Conservation (phyloP, 2,329 filamentous ascomycete genomes). For the Colletotrichum cereale region DNA sequence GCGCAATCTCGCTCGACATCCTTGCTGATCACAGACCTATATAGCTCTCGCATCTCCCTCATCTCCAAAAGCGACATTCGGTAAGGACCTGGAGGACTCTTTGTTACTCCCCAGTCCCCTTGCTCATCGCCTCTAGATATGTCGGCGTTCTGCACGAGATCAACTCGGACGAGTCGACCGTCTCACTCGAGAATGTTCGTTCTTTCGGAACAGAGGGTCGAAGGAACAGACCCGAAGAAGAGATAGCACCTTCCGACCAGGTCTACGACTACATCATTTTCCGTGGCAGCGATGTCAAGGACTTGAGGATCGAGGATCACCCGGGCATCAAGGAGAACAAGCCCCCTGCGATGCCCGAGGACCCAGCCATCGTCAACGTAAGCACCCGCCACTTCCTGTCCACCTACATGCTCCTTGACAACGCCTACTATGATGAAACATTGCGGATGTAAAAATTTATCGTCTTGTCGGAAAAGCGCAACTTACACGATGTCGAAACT, state of each 20-base stretch:
- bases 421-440: constrained; percentile 81
- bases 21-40: constrained; percentile 27
- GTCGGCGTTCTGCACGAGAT: constrained; percentile 97
- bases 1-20: constrained; percentile 26
- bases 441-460: constrained; percentile 93
- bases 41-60: constrained; percentile 91
- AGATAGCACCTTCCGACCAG: constrained; percentile 85
- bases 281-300: constrained; percentile 97
- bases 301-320: constrained; percentile 91
- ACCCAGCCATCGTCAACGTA: constrained; percentile 97
- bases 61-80: constrained; percentile 98
- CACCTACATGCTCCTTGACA: constrained; percentile 37
- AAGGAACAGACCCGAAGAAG: constrained; percentile 80
- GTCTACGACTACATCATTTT: constrained; percentile 99
- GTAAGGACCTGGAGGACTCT: constrained; percentile 64
- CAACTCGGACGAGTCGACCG: constrained; percentile 96
- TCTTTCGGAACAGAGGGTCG: constrained; percentile 96
- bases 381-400: constrained; percentile 62
- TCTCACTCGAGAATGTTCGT: constrained; percentile 95
- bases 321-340: constrained; percentile 80
- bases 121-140: constrained; percentile 71
- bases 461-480: constrained; percentile 88
- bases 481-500: constrained; percentile 87
- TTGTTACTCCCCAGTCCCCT: constrained; percentile 33
- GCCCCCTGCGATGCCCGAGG: constrained; percentile 85